These are phyloP conservation scores for Trametes hirsuta DNA, from an alignment of 1,284 basidiomycete species.

Conservation along the genomic window DNA sequence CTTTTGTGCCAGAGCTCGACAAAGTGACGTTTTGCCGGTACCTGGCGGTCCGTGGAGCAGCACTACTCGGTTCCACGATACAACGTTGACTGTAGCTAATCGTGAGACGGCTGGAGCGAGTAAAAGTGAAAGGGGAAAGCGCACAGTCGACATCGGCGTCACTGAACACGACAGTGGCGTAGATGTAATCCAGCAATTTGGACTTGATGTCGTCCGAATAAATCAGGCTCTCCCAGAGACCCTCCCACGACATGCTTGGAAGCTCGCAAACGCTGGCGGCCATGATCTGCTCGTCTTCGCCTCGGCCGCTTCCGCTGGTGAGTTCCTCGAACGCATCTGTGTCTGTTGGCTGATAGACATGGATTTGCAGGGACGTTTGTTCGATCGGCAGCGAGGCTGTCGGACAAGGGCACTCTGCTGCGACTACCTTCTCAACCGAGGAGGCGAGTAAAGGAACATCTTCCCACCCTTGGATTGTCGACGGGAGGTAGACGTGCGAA, in stretches of 20 bases:
- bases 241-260: slow-evolving; percentile 83
- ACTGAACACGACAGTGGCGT: slow-evolving; percentile 89
- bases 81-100: slow-evolving; percentile 71
- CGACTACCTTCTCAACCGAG: slow-evolving; percentile 79
- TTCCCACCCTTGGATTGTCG: slow-evolving; percentile 75
- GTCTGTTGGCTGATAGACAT: slow-evolving; percentile 84
- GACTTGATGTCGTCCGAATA: slow-evolving; percentile 91
- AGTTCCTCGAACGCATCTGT: slow-evolving; percentile 80
- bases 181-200: slow-evolving; percentile 90
- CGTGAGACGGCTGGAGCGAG: not conserved
- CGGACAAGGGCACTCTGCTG: slow-evolving; percentile 69
- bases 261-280: slow-evolving; percentile 88
- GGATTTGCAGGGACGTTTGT: slow-evolving; percentile 72
- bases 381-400: slow-evolving; percentile 57
- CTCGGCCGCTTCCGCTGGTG: slow-evolving; percentile 60
- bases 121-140: slow-evolving; percentile 32
- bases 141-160: slow-evolving; percentile 87
- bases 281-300: slow-evolving; percentile 77
- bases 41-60: slow-evolving; percentile 97
- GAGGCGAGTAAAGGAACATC: slow-evolving; percentile 68
- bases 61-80: slow-evolving; percentile 95
- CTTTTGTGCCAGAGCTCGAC: slow-evolving; percentile 95
- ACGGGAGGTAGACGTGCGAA: slow-evolving; percentile 65
- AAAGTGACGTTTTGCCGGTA: slow-evolving; percentile 96
- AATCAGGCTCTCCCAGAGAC: slow-evolving; percentile 90